A percentile compares a stretch with the other conserved stretches of the same genome.
Conservation (phyloP, 1,139 yeast species). For the Debaryomyces psychrophilus region DNA sequence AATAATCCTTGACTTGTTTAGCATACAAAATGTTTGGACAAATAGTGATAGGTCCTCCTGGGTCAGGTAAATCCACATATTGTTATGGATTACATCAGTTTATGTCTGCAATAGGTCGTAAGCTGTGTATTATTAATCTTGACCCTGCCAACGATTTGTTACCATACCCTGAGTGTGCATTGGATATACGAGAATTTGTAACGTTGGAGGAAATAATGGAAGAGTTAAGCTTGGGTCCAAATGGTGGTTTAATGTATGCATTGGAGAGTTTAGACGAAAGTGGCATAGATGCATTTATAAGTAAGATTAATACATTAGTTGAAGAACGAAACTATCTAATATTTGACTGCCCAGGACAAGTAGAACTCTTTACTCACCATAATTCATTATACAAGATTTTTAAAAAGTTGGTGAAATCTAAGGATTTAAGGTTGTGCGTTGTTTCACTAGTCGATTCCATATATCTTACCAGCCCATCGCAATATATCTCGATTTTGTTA, state of each 20-base stretch:
- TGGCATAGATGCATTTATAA: constrained; percentile 59
- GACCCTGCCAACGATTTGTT: constrained; percentile 93
- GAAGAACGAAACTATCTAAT: constrained; percentile 70
- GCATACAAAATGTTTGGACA: constrained; percentile 67
- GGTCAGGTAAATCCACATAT: constrained; percentile 94
- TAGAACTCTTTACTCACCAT: constrained; percentile 52
- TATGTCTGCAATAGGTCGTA: constrained; percentile 89
- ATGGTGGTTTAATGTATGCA: constrained; percentile 92
- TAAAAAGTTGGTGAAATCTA: constrained; percentile 40
- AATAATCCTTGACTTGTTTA: background rate
- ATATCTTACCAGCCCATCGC: constrained; percentile 84
- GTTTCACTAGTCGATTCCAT: constrained; percentile 87
- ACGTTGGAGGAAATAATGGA: constrained; percentile 91
- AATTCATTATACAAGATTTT: constrained; percentile 42
- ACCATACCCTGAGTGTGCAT: constrained; percentile 72
- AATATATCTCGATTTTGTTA: constrained; percentile 81
- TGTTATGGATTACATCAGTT: constrained; percentile 93
- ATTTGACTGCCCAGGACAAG: constrained; percentile 79
- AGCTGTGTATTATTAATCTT: constrained; percentile 76
- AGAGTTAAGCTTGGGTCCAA: constrained; percentile 82
- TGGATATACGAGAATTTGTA: constrained; percentile 87
- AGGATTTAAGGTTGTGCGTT: constrained; percentile 78
- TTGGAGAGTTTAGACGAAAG: constrained; percentile 60
- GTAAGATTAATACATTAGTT: constrained; percentile 56
- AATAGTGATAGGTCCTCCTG: constrained; percentile 96